These are phyloP conservation scores for Petrea volubilis DNA, from an alignment of 257 asterid genomes.

Conservation along the genomic window DNA sequence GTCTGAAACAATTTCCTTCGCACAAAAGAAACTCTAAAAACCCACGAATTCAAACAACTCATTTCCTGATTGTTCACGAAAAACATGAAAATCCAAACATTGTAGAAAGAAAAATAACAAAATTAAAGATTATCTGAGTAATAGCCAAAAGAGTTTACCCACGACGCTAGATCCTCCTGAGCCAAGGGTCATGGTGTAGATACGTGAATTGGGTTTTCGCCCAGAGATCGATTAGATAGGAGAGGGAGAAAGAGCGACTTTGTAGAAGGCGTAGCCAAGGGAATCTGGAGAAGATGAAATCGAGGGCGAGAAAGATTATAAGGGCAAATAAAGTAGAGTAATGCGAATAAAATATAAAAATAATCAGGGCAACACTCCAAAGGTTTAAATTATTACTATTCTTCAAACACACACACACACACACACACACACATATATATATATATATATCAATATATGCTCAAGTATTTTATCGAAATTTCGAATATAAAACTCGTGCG, in stretches of 20 bases:
- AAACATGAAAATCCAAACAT: too few species aligned
- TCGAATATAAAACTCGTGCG: too few species aligned
- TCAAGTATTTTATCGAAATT: too few species aligned
- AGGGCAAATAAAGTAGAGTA: not conserved
- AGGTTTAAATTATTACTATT: too few species aligned
- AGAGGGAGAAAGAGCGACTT: constrained; percentile 12
- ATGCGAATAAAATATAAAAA: constrained; percentile 13
- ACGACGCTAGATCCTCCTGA: constrained; percentile 90
- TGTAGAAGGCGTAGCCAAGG: constrained; percentile 5
- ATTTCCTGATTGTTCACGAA: constrained; percentile 12
- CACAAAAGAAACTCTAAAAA: not conserved
- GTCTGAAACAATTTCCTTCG: not conserved
- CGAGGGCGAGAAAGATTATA: constrained; percentile 22
- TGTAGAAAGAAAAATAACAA: not conserved
- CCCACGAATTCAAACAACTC: constrained; percentile 7
- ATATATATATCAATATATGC: too few species aligned
- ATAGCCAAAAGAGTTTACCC: constrained; percentile 38
- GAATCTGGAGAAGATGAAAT: constrained; percentile 23
- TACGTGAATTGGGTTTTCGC: constrained; percentile 15
- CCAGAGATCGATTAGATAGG: constrained; percentile 38
- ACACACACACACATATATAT: too few species aligned
- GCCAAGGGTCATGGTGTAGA: constrained; percentile 61
- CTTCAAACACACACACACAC: too few species aligned
- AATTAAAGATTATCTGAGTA: not conserved
- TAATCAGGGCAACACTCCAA: too few species aligned